Conservation (phyloP, 2,329 filamentous ascomycete genomes). For the Apiospora kogelbergensis region DNA sequence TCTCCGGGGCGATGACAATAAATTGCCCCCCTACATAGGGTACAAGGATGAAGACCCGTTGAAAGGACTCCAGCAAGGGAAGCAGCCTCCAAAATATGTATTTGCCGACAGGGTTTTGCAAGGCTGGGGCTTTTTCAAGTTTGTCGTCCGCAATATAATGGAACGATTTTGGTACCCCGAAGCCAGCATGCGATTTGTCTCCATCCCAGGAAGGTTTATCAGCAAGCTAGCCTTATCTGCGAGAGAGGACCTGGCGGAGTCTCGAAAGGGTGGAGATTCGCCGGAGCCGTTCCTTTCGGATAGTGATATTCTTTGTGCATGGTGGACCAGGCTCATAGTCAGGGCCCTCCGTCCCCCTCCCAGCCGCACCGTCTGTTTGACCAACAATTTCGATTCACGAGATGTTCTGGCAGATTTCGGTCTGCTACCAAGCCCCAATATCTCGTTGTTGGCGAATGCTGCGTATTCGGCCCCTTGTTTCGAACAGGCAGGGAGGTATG, state of each 20-base stretch:
- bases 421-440: neutral
- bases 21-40: neutral
- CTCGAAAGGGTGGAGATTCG: neutral
- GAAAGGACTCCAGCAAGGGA: neutral
- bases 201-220: neutral
- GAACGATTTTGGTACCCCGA: constrained; percentile 2
- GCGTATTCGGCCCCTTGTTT: constrained; percentile 3
- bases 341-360: neutral
- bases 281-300: neutral
- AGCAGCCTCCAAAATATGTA: neutral
- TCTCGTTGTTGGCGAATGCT: neutral
- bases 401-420: neutral
- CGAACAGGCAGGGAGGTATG: neutral
- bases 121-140: constrained; percentile 1
- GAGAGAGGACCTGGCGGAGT: neutral
- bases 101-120: neutral
- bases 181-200: neutral
- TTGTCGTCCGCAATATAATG: neutral
- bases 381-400: constrained; percentile 5
- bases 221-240: neutral
- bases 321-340: constrained; percentile 6
- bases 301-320: constrained; percentile 2
- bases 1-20: neutral
- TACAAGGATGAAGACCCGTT: constrained; percentile 3
- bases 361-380: constrained; percentile 5